Evolutionary conservation across 345 rosid species (phyloP), one percentile per base, ranked within the genome.

Genomic region (Aegle marmelos): DNA sequence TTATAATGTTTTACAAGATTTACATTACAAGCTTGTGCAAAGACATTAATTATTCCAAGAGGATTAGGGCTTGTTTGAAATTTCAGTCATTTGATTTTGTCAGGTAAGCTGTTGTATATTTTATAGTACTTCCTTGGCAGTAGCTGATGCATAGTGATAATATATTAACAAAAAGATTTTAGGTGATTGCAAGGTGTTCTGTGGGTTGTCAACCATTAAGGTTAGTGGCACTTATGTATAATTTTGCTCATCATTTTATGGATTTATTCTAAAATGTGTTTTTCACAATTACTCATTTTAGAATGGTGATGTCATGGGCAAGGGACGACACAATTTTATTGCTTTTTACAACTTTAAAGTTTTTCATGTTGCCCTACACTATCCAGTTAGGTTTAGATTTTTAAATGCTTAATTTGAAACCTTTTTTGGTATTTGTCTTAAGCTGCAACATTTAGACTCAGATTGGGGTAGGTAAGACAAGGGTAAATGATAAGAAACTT

Each of bases 11-110:
- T 54, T 75, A 31, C 22, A 48, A 74, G 54, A 59, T 70, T 54
- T 65, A 36, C 33, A 27, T 77, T 82, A 65, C 33, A 69, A 54
- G 24, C 19, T 1, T 79, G 74, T 82, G 72, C 80, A 57, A 79
- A 91, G 96, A 75, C 81, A 59, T 75, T 84, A 73, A 78, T 84
- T 74, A 81, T 81, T 75, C 78, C 82, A 25, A 86, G 82, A 83
- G 87, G 82, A 85, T 25, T 80, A 19, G 83, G 57, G 50, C 81
- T 78, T 75, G 80, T 85, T 61, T 78, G 85, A 76, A 85, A 86
- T 79, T 89, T 85, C 73, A 85, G 84, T 73, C 84, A 75, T 76
- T 85, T 85, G 72, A 73, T 85, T 73, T 77, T 87, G 28, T 85
- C 89, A 59, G 96, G 93, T 91, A 79, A 68, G 66, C 74, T 37